A percentile compares a stretch with the other conserved stretches of the same genome.
Evolutionary conservation across 169 alveolate species (phyloP).

Genomic region (Plasmodium sp.): DNA sequence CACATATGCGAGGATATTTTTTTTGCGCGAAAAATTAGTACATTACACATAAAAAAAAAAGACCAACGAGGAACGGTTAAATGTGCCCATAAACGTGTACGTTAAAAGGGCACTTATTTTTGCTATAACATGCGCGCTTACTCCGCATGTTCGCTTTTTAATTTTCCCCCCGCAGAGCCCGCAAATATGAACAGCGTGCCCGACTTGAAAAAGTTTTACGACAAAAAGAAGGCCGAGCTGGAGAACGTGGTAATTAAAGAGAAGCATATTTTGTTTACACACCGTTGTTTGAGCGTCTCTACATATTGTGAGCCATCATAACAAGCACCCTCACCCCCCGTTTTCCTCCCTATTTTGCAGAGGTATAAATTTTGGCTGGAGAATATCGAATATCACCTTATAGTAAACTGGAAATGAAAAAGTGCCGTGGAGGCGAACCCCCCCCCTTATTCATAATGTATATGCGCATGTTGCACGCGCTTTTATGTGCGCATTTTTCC

Average conservation of each 20-base stretch:
- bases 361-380: conserved; percentile 69
- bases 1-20: neutral
- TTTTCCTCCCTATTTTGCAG: conserved; percentile 21
- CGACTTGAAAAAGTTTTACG: conserved; percentile 40
- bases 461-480: neutral
- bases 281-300: neutral
- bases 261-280: neutral
- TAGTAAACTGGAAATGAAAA: conserved; percentile 46
- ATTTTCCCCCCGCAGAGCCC: conserved; percentile 19
- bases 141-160: neutral
- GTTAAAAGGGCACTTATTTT: neutral
- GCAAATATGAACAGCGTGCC: conserved; percentile 30
- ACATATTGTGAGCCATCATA: neutral
- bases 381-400: conserved; percentile 54
- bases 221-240: conserved; percentile 62
- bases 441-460: neutral
- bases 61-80: neutral
- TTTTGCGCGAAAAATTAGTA: neutral
- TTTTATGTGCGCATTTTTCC: neutral
- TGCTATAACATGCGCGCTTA: neutral
- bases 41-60: neutral
- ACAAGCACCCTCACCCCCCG: neutral
- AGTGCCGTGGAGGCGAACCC: neutral
- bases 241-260: conserved; percentile 50
- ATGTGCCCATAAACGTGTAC: neutral